phyloP scores from a whole-genome alignment of 2,329 filamentous ascomycete species.

The Mycosphaerella sp. region DNA sequence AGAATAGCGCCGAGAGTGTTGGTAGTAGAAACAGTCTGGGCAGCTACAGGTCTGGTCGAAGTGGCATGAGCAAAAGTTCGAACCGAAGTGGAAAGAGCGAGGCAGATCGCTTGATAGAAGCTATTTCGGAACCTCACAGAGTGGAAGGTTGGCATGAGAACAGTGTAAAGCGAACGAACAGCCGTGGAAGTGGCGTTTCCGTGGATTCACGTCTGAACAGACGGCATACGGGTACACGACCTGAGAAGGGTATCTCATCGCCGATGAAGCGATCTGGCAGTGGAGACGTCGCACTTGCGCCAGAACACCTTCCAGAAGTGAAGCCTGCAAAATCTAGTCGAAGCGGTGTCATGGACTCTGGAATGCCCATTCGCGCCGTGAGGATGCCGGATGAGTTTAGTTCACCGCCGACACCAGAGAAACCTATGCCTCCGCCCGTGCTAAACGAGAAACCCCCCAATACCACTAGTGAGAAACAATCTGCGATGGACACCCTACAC shows the following conservation, averaged over 20 bases:
- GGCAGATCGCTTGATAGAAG: constrained; percentile 65
- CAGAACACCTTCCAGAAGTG: constrained; percentile 33
- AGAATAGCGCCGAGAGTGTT: constrained; percentile 41
- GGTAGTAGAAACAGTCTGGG: constrained; percentile 48
- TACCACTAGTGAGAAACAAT: neutral
- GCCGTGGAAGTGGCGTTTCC: constrained; percentile 16
- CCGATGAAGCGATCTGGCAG: constrained; percentile 20
- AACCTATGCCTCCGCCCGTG: neutral
- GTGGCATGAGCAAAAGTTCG: constrained; percentile 29
- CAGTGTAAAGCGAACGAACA: constrained; percentile 17
- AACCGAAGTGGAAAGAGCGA: constrained; percentile 50
- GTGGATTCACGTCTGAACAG: constrained; percentile 25
- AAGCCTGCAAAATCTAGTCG: constrained; percentile 43
- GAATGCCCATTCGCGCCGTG: constrained; percentile 41
- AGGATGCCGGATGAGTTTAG: constrained; percentile 42
- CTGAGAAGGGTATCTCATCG: constrained; percentile 12
- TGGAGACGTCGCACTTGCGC: constrained; percentile 16
- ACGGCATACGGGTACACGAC: constrained; percentile 24
- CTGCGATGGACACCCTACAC: constrained; percentile 33
- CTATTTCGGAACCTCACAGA: constrained; percentile 56
- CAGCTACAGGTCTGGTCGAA: constrained; percentile 40
- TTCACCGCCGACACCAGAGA: constrained; percentile 8
- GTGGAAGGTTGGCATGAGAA: constrained; percentile 29
- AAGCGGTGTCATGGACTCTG: constrained; percentile 37
- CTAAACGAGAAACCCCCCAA: no score